Evolutionary conservation across 345 rosid species (phyloP).

Genomic region (Eucalyptus urophylla): DNA sequence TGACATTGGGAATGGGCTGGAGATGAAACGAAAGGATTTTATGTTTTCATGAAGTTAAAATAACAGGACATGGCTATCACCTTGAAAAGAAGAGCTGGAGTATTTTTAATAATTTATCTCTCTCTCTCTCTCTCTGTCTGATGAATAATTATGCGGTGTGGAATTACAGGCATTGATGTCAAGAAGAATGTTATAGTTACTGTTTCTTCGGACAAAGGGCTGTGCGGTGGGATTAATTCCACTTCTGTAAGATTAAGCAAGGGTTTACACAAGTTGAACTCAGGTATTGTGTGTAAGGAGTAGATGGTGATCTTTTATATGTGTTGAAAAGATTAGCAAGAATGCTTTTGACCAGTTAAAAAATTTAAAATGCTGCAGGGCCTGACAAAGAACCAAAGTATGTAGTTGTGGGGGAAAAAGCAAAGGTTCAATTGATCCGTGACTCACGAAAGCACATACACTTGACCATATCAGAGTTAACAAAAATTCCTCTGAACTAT

Average conservation of each 20-base stretch:
- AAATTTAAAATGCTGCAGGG: conserved; percentile 23
- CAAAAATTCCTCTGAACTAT: conserved; percentile 82
- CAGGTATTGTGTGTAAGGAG: conserved; percentile 37
- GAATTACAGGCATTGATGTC: conserved; percentile 60
- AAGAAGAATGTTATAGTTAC: conserved; percentile 94
- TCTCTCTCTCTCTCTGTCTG: neutral
- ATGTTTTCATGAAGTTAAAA: neutral
- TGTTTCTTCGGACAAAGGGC: conserved; percentile 94
- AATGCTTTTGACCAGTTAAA: neutral
- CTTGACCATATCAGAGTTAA: conserved; percentile 61
- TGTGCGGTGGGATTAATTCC: conserved; percentile 98
- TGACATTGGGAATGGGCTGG: neutral
- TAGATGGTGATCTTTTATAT: neutral
- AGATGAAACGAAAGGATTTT: neutral
- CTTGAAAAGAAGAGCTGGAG: neutral
- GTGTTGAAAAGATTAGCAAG: neutral
- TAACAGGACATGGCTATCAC: neutral
- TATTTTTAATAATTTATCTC: neutral
- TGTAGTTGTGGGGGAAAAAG: conserved; percentile 90
- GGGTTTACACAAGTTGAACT: conserved; percentile 46
- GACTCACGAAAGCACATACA: conserved; percentile 73
- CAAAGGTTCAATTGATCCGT: conserved; percentile 69
- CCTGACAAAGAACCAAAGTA: conserved; percentile 79
- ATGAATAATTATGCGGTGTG: neutral
- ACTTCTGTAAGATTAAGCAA: conserved; percentile 80